Evolutionary conservation across 2,329 filamentous ascomycete genomes (phyloP).

Genomic region (Fusarium sacchari): DNA sequence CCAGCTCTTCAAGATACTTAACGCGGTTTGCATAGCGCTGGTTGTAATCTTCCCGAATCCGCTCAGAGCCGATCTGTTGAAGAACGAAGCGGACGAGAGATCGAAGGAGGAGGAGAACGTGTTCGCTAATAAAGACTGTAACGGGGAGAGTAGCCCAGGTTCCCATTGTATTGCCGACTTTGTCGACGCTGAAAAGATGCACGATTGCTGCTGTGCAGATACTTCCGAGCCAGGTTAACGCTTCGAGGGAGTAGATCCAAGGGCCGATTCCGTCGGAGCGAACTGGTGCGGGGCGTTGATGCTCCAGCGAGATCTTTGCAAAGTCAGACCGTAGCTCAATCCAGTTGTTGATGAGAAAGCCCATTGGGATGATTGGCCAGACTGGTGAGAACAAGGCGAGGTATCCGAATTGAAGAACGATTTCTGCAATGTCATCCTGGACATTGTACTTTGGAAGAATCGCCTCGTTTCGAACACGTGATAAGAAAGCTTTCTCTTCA

Average conservation of each 20-base stretch:
- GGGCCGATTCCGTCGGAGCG: conserved; percentile 80
- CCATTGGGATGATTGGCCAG: conserved; percentile 78
- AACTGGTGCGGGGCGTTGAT: conserved; percentile 74
- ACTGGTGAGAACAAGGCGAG: conserved; percentile 78
- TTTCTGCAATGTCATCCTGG: conserved; percentile 76
- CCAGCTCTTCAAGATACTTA: conserved; percentile 53
- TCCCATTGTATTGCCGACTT: conserved; percentile 57
- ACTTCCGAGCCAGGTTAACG: conserved; percentile 77
- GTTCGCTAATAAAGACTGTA: conserved; percentile 77
- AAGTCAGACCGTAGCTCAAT: conserved; percentile 81
- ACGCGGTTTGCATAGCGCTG: conserved; percentile 52
- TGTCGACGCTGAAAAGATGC: conserved; percentile 73
- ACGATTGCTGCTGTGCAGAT: conserved; percentile 77
- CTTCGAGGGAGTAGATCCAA: conserved; percentile 74
- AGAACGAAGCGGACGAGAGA: conserved; percentile 50
- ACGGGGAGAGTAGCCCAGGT: conserved; percentile 74
- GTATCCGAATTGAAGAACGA: conserved; percentile 79
- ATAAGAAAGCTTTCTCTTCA: conserved; percentile 71
- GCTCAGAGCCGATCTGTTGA: conserved; percentile 52
- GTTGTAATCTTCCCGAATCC: conserved; percentile 53
- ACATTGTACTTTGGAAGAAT: conserved; percentile 77
- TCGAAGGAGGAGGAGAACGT: conserved; percentile 73
- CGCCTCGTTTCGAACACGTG: conserved; percentile 72
- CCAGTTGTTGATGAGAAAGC: conserved; percentile 82
- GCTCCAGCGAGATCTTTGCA: conserved; percentile 79